Evolutionary conservation across 768 basidiomycete species (phyloP), one percentile per base, ranked within the genome.

Genomic region (Lentinus brumalis): DNA sequence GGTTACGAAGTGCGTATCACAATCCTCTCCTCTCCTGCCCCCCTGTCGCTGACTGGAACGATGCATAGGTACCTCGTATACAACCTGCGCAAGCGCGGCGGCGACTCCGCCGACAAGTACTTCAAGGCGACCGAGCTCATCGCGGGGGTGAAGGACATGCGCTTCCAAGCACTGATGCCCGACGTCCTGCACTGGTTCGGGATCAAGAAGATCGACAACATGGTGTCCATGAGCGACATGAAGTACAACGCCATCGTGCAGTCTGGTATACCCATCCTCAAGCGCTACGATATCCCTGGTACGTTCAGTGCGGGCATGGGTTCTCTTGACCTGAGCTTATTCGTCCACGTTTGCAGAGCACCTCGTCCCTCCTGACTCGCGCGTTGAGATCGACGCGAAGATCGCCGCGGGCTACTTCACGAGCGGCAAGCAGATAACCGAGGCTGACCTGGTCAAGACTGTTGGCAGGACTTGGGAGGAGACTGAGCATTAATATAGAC

Each of bases 311-410:
- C 5, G 16, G 26, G n/a, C n/a, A n/a, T n/a, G n/a, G n/a, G n/a
- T n/a, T n/a, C n/a, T n/a, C n/a, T n/a, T n/a, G n/a, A n/a, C n/a
- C n/a, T n/a, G n/a, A n/a, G n/a, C n/a, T n/a, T n/a, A n/a, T n/a
- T n/a, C n/a, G n/a, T n/a, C n/a, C n/a, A n/a, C n/a, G n/a, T n/a
- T n/a, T n/a, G n/a, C 60, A 85, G 92, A 92, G 54, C 83, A 96
- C 64, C 85, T 97, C 57, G 91, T 97, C 63, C 94, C 94, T 0
- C 91, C 89, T 39, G 92, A 94, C 74, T 90, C 90, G 45, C 84
- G 87, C 15, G 96, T 98, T 30, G 96, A 98, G 78, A 97, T 96
- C 63, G 93, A 97, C 66, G 96, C 96, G 39, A 98, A 97, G 83
- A 94, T 95, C 66, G 92, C 92, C 11, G 88, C 92, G 5, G 96